Percentiles rank a stretch among this genome's conserved stretches.
Evolutionary conservation across 1,284 basidiomycete genomes (phyloP).

Genomic region (Pseudozyma flocculosa): DNA sequence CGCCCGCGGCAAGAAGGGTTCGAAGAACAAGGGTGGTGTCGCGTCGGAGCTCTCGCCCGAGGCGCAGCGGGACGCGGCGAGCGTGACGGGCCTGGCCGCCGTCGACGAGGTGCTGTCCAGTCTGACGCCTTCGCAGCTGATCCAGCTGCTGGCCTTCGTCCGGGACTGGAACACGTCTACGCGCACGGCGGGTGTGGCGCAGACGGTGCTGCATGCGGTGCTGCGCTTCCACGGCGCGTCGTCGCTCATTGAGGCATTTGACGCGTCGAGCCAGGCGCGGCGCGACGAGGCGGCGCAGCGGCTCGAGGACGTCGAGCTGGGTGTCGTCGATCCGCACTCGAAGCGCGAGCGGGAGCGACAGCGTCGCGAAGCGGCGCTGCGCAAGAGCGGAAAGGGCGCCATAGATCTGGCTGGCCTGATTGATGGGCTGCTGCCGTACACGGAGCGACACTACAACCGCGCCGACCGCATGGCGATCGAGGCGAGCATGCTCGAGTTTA

Average conservation of each 20-base stretch:
- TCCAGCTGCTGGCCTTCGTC: constrained; percentile 77
- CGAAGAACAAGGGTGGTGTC: no score
- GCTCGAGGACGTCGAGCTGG: constrained; percentile 18
- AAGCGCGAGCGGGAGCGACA: constrained; percentile 46
- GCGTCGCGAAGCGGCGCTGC: constrained; percentile 4
- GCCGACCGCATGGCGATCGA: constrained; percentile 87
- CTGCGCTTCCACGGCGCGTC: constrained; percentile 73
- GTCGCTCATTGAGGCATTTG: constrained; percentile 73
- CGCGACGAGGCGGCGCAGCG: constrained; percentile 7
- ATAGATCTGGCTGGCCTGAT: constrained; percentile 66
- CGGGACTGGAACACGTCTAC: constrained; percentile 92
- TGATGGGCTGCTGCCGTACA: constrained; percentile 86
- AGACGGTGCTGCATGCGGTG: constrained; percentile 78
- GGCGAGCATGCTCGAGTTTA: constrained; percentile 88
- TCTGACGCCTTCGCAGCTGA: constrained; percentile 72
- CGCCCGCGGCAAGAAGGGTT: no score
- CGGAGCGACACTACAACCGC: constrained; percentile 82
- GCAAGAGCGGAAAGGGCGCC: constrained; percentile 61
- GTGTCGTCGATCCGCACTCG: constrained; percentile 3
- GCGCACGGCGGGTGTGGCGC: constrained; percentile 81
- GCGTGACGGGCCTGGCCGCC: constrained; percentile 45
- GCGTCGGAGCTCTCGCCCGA: no score
- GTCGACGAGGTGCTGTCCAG: constrained; percentile 68
- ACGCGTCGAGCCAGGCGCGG: constrained; percentile 13
- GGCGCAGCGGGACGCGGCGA: constrained; percentile 6